These are phyloP conservation scores for Ganoderma leucocontextum DNA, from an alignment of 1,284 basidiomycete species.

Conservation along the genomic window DNA sequence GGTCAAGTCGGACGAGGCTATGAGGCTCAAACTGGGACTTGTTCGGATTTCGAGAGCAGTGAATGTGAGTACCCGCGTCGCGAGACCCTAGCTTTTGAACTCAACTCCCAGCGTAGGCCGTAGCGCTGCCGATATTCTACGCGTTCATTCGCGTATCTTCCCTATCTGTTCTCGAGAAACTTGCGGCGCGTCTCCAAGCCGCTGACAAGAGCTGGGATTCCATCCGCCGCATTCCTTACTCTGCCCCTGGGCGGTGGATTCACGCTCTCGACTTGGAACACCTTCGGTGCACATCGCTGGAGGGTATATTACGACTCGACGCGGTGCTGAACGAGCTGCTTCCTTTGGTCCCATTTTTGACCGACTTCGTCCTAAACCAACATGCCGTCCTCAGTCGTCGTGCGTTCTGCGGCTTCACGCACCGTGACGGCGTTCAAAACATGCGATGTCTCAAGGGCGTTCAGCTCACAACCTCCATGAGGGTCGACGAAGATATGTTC, in stretches of 20 bases:
- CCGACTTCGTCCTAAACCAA: conserved; percentile 65
- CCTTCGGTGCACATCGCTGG: conserved; percentile 52
- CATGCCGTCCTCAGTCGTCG: conserved; percentile 67
- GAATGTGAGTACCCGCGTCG: conserved; percentile 57
- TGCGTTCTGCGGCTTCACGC: conserved; percentile 60
- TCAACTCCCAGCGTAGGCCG: conserved; percentile 56
- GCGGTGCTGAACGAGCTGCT: conserved; percentile 69
- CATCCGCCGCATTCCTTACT: conserved; percentile 83
- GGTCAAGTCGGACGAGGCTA: conserved; percentile 10
- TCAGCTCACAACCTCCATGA: conserved; percentile 37
- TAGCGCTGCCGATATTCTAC: conserved; percentile 75
- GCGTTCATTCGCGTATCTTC: conserved; percentile 58
- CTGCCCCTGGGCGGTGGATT: conserved; percentile 86
- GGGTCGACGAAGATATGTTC: conserved; percentile 42
- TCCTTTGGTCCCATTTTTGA: conserved; percentile 75
- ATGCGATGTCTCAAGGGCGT: conserved; percentile 73
- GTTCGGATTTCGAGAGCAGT: conserved; percentile 76
- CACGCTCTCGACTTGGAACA: conserved; percentile 74
- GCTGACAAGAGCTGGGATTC: conserved; percentile 87
- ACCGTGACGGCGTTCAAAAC: conserved; percentile 58
- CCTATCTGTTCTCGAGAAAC: conserved; percentile 58
- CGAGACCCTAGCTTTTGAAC: too few species aligned
- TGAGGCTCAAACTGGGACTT: conserved; percentile 42
- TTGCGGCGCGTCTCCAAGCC: conserved; percentile 60
- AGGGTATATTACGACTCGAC: conserved; percentile 62